phyloP scores from a whole-genome alignment of 768 basidiomycete species.

The Pleurotus cornucopiae region DNA sequence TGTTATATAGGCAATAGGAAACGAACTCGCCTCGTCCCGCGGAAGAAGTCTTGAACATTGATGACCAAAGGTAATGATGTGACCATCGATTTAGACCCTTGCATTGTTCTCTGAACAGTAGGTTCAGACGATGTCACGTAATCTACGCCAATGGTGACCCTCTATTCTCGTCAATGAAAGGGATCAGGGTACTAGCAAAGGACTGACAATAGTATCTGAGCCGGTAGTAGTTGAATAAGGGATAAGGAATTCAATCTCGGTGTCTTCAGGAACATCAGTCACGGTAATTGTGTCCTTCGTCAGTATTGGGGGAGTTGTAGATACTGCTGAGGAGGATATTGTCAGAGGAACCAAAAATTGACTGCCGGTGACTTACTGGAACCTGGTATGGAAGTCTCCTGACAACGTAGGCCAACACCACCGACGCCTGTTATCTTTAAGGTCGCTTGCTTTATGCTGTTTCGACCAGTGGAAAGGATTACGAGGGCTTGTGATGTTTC shows the following conservation, averaged over 20 bases:
- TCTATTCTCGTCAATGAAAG: constrained; percentile 32
- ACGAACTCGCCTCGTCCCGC: constrained; percentile 62
- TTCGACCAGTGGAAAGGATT: constrained; percentile 63
- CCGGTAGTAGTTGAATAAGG: constrained; percentile 68
- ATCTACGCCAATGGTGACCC: constrained; percentile 63
- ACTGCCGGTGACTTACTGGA: constrained; percentile 15
- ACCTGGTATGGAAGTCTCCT: constrained; percentile 36
- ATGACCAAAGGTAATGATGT: constrained; percentile 82
- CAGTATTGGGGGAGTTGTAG: too few species aligned
- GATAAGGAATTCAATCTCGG: constrained; percentile 44
- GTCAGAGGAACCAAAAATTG: background rate
- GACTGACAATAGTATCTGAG: constrained; percentile 55
- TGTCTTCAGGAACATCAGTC: constrained; percentile 41
- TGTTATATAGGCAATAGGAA: too few species aligned
- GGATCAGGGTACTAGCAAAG: background rate
- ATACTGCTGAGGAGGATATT: too few species aligned
- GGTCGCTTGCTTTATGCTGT: constrained; percentile 50
- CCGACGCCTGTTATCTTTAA: constrained; percentile 49
- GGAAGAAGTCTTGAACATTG: constrained; percentile 96
- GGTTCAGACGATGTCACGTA: constrained; percentile 62
- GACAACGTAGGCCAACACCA: constrained; percentile 46
- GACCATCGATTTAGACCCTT: constrained; percentile 50
- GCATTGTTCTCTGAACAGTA: constrained; percentile 46
- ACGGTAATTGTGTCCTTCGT: constrained; percentile 36
- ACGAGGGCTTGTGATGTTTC: constrained; percentile 50